Evolutionary conservation across 2,329 filamentous ascomycete genomes (phyloP), one percentile per base, ranked within the genome.

Genomic region (Pestalotiopsis sp.): DNA sequence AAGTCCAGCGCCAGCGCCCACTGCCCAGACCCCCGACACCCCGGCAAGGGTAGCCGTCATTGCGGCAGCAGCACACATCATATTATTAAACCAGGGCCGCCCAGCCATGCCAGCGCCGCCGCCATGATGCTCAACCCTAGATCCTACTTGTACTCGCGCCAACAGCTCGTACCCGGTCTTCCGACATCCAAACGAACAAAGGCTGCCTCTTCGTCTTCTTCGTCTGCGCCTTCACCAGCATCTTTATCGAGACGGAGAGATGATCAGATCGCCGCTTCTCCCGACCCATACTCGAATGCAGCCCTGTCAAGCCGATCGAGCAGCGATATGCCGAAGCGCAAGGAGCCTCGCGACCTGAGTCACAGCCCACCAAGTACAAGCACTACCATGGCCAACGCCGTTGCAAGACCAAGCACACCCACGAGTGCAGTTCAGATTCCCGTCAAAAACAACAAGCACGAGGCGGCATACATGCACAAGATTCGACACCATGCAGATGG

Each of bases 391-490:
- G 76, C 75, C n/a, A 74, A 69, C 65, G 72, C 71, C 41, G 71
- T 77, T 66, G 73, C 78, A 39, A 79, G 79, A 67, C 79, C 82
- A 59, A 78, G 75, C 56, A 80, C 78, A 23, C 79, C 85, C 25
- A 84, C 86, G 23, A 85, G 83, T 70, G 87, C 87, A 0, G 86
- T 89, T 20, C 84, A 88, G 76, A 89, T 89, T 61, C 87, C 87
- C 52, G 78, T 78, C 61, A 83, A 80, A 69, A 77, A 79, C 38
- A 77, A 79, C 38, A 83, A 80, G 69, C 78, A 81, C 68, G 80
- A 80, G 65, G 72, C 74, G 2, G 75, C 76, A 9, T 78, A 80
- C 70, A 71, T 74, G 14, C 78, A 81, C 41, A 78, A 79, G 62
- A 62, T 70, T 70, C 83, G 82, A 52, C 78, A 80, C 65, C 76